Conservation (phyloP, 2,329 filamentous ascomycete genomes). For the Arthrocladium fulminans region DNA sequence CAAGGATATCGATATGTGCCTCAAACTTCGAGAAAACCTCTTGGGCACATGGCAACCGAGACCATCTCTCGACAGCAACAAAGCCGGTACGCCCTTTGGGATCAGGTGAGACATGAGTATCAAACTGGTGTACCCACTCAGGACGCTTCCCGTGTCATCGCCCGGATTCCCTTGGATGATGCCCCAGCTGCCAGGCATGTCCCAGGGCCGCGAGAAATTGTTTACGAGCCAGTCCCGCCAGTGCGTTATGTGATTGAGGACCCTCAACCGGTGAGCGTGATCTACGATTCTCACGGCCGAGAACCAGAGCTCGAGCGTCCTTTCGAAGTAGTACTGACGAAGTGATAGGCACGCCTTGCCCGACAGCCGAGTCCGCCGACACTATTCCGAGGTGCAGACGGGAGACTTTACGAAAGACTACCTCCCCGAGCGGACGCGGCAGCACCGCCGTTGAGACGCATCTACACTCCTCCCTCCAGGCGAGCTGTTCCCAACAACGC, state of each 20-base stretch:
- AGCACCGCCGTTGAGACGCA: slow-evolving; percentile 7
- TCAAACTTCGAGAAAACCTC: slow-evolving; percentile 19
- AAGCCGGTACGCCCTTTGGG: slow-evolving; percentile 40
- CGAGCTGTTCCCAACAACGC: background rate
- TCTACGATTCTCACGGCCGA: background rate
- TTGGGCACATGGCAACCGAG: slow-evolving; percentile 21
- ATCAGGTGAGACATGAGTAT: slow-evolving; percentile 32
- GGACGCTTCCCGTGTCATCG: slow-evolving; percentile 10
- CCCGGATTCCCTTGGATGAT: slow-evolving; percentile 11
- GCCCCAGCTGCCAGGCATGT: background rate
- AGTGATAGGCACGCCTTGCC: slow-evolving; percentile 10
- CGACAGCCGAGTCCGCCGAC: slow-evolving; percentile 14
- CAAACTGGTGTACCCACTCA: slow-evolving; percentile 11
- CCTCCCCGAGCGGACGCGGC: slow-evolving; percentile 7
- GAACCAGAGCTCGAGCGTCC: background rate
- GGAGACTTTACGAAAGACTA: slow-evolving; percentile 17
- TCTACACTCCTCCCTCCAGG: slow-evolving; percentile 7
- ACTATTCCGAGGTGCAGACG: slow-evolving; percentile 16
- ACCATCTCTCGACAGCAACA: slow-evolving; percentile 36
- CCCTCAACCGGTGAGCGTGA: slow-evolving; percentile 6
- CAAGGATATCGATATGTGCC: slow-evolving; percentile 32
- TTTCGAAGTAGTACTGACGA: slow-evolving; percentile 1
- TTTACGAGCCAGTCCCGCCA: background rate
- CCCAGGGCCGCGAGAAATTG: background rate
- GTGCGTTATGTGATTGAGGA: slow-evolving; percentile 3